Evolutionary conservation across 768 basidiomycete genomes (phyloP).

Genomic region (Coprinopsis cinerea): DNA sequence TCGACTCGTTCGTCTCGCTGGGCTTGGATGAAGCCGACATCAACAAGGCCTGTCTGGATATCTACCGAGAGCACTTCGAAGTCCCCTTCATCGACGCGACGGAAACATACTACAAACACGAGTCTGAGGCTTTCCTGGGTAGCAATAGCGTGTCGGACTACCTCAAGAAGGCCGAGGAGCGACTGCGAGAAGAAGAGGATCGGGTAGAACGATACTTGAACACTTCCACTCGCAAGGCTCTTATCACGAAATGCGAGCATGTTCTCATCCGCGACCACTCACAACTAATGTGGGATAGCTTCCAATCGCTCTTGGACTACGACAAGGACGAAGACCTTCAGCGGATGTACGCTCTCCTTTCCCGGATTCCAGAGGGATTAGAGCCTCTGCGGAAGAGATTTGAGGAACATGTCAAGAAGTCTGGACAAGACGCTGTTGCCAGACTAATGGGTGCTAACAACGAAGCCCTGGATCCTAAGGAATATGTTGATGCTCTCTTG

Average conservation of each 20-base stretch:
- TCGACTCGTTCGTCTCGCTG: constrained; percentile 96
- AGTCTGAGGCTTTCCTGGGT: constrained; percentile 88
- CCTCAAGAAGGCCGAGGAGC: constrained; percentile 92
- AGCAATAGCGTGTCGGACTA: constrained; percentile 94
- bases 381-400: constrained; percentile 92
- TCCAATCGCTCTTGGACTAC: constrained; percentile 87
- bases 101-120: constrained; percentile 88
- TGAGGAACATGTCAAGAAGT: constrained; percentile 92
- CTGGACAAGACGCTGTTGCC: constrained; percentile 79
- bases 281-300: constrained; percentile 91
- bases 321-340: constrained; percentile 96
- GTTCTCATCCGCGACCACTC: constrained; percentile 90
- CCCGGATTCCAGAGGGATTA: constrained; percentile 87
- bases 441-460: constrained; percentile 62
- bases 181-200: constrained; percentile 92
- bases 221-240: constrained; percentile 81
- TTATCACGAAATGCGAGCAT: constrained; percentile 85
- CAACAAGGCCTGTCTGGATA: constrained; percentile 91
- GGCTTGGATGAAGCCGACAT: constrained; percentile 89
- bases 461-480: constrained; percentile 84
- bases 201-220: constrained; percentile 94
- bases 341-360: constrained; percentile 91
- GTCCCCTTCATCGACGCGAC: constrained; percentile 83
- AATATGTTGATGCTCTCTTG: constrained; percentile 89
- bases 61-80: constrained; percentile 94